phyloP scores from a whole-genome alignment of 2,329 filamentous ascomycete genomes.

The Diplodia sapinea region DNA sequence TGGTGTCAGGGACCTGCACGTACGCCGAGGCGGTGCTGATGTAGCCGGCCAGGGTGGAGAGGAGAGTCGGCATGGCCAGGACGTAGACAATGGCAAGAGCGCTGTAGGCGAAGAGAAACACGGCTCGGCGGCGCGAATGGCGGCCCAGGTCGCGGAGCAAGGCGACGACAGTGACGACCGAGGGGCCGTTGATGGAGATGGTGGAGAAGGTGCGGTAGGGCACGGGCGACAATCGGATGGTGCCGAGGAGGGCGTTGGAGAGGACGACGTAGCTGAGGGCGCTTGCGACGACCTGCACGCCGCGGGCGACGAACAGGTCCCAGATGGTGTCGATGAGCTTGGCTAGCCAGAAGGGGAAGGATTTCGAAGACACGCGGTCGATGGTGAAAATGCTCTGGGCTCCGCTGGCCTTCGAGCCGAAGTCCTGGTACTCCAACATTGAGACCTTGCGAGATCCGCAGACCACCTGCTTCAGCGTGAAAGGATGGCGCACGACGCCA shows the following conservation, averaged over 20 bases:
- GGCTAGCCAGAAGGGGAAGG: conserved; percentile 41
- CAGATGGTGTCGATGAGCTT: conserved; percentile 46
- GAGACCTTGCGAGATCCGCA: not conserved
- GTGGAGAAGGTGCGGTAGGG: conserved; percentile 44
- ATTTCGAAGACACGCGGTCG: conserved; percentile 36
- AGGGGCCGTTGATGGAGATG: conserved; percentile 41
- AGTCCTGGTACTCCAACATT: not conserved
- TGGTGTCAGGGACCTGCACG: not conserved
- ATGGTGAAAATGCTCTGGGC: conserved; percentile 39
- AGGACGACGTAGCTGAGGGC: conserved; percentile 43
- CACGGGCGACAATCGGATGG: conserved; percentile 44
- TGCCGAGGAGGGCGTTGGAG: conserved; percentile 41
- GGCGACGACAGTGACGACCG: conserved; percentile 37
- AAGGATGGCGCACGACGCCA: not conserved
- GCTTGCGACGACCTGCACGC: conserved; percentile 42
- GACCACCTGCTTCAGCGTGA: not conserved
- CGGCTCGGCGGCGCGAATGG: conserved; percentile 37
- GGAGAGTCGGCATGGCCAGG: conserved; percentile 41
- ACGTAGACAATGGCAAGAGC: conserved; percentile 42
- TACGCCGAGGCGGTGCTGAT: conserved; percentile 35
- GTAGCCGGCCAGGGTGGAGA: conserved; percentile 48
- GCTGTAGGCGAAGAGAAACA: conserved; percentile 42
- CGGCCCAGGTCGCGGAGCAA: conserved; percentile 39
- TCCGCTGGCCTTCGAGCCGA: not conserved
- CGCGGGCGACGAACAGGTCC: conserved; percentile 45